Evolutionary conservation across 805 yeast genomes (phyloP), one percentile per base, ranked within the genome.

Genomic region (Yamadazyma tumulicola): DNA sequence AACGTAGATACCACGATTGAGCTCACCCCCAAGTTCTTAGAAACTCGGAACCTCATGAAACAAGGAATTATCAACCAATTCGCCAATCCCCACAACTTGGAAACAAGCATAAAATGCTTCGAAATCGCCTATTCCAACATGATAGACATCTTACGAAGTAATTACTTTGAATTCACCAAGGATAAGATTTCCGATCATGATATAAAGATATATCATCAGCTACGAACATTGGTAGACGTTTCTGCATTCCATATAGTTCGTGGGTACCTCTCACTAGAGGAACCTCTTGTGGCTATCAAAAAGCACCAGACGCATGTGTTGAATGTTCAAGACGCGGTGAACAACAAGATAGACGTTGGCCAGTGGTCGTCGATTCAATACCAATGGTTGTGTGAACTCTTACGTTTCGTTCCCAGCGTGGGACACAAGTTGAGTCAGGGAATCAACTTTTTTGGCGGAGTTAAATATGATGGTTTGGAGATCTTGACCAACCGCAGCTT

Each of bases 341-440:
- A 24, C 12, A 31, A 35, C 3, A 37, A 29, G 21, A 29, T 38
- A 4, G 40, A 43, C 23, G 9, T 26, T 6, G 37, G 18, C 18
- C 44, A 67, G 26, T 85, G 94, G 94, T 47, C 69, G 8, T 70
- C 80, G 0, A 49, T 59, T n/a, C 94, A 85, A 49, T 72, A 75
- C 43, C 71, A 75, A 26, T 74, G 83, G 79, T 58, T 85, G 9
- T 86, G 83, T 0, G 75, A 80, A 37, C 52, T 82, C 12, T 57
- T 79, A 33, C 67, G 61, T 7, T 34, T 56, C n/a, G 61, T 74
- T 1, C 84, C 84, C 0, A n/a, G n/a, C n/a, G n/a, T n/a, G n/a
- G n/a, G n/a, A n/a, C n/a, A n/a, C n/a, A 43, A 49, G 9, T 70
- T 76, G 2, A 40, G 35, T 4, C 6, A 26, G 8, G 35, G 48